Base-by-base conservation (phyloP, 768 basidiomycete genomes). In the Mycena capillaripes region DNA sequence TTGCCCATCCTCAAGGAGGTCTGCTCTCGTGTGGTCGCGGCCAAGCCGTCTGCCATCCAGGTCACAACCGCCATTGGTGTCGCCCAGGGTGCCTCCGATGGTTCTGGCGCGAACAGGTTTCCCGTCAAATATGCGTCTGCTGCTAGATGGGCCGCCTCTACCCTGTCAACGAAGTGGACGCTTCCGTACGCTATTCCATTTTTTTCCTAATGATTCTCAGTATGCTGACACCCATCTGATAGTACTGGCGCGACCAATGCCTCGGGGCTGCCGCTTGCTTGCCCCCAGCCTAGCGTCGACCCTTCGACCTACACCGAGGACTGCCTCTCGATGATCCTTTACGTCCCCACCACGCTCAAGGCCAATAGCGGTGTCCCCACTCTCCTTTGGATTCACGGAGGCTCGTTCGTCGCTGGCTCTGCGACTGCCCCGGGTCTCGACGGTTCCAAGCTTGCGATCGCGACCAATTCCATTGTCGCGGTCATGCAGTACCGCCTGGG, bases 401-500 rank as follows among this genome's bases (percentile, higher is more conserved):
- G 96, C 25, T 95, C 95, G 0, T 95, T 93, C 80, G 82, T 89
- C 59, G 75, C 84, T 5, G 95, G 96, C 9, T 92, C 92, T 44
- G 91, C 93, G 5, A 91, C 89, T 11, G 89, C 84, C 29, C 87
- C 93, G 17, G 94, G 91, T 34, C 82, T 97, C 14, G 93, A 96
- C 79, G 95, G 94, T 2, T 92, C 93, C 9, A 88, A 86, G 5
- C 88, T 97, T 19, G 95, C 95, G 0, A 77, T 86, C 29, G 88
- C 89, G 1, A 93, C 93, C 8, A 86, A 90, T 56, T 92, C 94
- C 7, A 91, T 97, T 66, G 94, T 97, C 21, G 92, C 91, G 10
- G 91, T 95, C 19, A 84, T 95, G 30, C 95, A 97, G 79, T 96
- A 97, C 78, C 90, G 96, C 60, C 86, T 94, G n/a, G 95, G 93